These are phyloP conservation scores for barley (Hordeum vulgare) DNA, from an alignment of 176 grass and related monocot species.

Conservation along the genomic window MorexV3_pseudomolecules_assembly NC_058523.1:54617371-54617870, in stretches of 20 bases:
- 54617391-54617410: background rate
- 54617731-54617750: background rate
- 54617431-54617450: constrained; percentile 15
- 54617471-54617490: background rate
- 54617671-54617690: background rate
- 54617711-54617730: constrained; percentile 2
- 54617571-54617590: background rate
- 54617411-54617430: constrained; percentile 25
- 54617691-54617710: constrained; percentile 21
- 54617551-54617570: background rate
- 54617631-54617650: background rate
- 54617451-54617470: constrained; percentile 13
- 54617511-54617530: background rate
- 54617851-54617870: background rate
- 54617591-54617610: background rate
- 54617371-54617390: background rate
- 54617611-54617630: background rate
- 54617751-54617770: background rate
- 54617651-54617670: constrained; percentile 20
- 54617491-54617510: constrained; percentile 23
- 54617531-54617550: constrained; percentile 6
- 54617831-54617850: constrained; percentile 1
- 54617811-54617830: background rate
- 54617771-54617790: constrained; percentile 12
- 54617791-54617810: background rate